phyloP scores from a whole-genome alignment of 129 eudicot species.

The Flaveria linearis region DNA sequence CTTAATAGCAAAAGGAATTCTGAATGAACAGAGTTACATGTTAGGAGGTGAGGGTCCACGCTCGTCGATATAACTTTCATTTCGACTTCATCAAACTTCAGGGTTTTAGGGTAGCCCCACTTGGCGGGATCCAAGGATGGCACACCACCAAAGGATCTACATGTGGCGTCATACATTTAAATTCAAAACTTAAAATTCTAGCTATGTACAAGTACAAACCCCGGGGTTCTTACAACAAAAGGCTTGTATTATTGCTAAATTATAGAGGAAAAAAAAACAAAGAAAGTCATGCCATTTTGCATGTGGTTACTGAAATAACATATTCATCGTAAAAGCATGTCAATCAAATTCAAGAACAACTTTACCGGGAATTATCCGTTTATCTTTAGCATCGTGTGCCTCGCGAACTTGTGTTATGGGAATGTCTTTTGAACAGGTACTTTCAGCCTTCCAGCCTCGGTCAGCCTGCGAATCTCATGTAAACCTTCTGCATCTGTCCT shows the following conservation, averaged over 20 bases:
- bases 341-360: constrained; percentile 81
- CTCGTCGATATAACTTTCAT: too few species aligned
- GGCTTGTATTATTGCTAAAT: constrained; percentile 34
- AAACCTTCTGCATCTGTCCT: constrained; percentile 91
- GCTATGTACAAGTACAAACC: constrained; percentile 11
- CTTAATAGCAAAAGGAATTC: too few species aligned
- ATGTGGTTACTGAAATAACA: constrained; percentile 21
- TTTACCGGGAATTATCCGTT: constrained; percentile 73
- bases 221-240: constrained; percentile 23
- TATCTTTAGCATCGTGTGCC: constrained; percentile 93
- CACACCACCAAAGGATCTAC: neutral
- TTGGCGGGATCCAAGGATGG: too few species aligned
- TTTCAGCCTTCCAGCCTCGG: constrained; percentile 68
- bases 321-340: constrained; percentile 14
- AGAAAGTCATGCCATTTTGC: constrained; percentile 16
- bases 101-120: too few species aligned
- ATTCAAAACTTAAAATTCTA: neutral
- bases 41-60: too few species aligned
- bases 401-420: constrained; percentile 72
- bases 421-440: constrained; percentile 81
- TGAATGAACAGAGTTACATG: too few species aligned
- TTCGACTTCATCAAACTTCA: too few species aligned
- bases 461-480: constrained; percentile 64
- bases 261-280: neutral
- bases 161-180: neutral